Percentiles rank a stretch among this genome's conserved stretches.
These are phyloP conservation scores for Fonsecaea monophora DNA, from an alignment of 2,329 filamentous ascomycete species.

Conservation along the genomic window DNA sequence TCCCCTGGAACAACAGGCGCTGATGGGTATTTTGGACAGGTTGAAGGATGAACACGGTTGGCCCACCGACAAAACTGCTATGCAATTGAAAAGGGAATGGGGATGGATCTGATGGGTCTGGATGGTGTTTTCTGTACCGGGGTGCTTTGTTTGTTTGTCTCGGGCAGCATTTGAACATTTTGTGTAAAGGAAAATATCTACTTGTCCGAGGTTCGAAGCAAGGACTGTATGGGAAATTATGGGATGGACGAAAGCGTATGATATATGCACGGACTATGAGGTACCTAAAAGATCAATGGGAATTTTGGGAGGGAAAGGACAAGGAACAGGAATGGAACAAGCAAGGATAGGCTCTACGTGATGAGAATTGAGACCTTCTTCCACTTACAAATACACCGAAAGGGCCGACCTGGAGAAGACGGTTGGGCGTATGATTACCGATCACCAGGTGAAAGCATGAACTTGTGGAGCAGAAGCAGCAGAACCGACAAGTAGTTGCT, in stretches of 20 bases:
- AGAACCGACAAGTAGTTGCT: no score
- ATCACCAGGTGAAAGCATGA: no score
- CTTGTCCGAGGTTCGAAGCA: background rate
- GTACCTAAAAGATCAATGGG: background rate
- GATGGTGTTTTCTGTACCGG: background rate
- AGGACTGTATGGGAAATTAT: background rate
- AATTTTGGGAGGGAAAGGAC: background rate
- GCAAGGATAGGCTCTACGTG: background rate
- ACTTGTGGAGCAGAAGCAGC: no score
- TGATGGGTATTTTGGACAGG: constrained; percentile 44
- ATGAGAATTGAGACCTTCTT: no score
- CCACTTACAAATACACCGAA: no score
- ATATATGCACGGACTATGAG: background rate
- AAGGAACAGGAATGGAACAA: background rate
- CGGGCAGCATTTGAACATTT: background rate
- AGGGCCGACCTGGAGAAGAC: no score
- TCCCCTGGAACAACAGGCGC: constrained; percentile 32
- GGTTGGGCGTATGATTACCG: no score
- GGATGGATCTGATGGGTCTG: constrained; percentile 41
- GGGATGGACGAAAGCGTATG: background rate
- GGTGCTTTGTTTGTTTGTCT: background rate
- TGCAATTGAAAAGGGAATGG: constrained; percentile 59
- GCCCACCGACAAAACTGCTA: constrained; percentile 58
- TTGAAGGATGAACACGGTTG: constrained; percentile 61
- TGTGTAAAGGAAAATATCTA: background rate